A percentile compares a stretch with the other conserved stretches of the same genome.
Evolutionary conservation across 2,329 filamentous ascomycete species (phyloP).

Genomic region (Pseudopithomyces chartarum): DNA sequence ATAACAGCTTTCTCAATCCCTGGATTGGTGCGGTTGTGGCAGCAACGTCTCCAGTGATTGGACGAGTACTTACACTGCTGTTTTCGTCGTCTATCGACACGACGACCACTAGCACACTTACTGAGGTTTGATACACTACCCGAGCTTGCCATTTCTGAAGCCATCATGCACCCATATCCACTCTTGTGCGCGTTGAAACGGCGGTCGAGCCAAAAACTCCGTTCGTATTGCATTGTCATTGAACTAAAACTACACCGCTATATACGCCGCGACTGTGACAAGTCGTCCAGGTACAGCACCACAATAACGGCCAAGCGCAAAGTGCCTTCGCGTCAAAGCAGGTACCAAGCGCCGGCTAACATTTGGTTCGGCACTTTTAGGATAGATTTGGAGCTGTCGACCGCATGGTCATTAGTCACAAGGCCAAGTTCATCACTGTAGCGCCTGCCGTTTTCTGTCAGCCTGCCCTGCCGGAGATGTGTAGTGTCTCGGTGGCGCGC

Average conservation of each 20-base stretch:
- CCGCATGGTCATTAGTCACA: constrained; percentile 22
- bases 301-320: constrained; percentile 5
- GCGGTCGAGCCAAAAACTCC: background rate
- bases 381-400: constrained; percentile 6
- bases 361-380: constrained; percentile 35
- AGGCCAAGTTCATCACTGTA: constrained; percentile 21
- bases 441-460: constrained; percentile 48
- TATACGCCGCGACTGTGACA: constrained; percentile 5
- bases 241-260: constrained; percentile 9
- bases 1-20: background rate
- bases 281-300: background rate
- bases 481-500: constrained; percentile 22
- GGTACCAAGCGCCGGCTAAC: constrained; percentile 22
- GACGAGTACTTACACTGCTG: too few relatives aligned
- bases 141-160: background rate
- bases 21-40: background rate
- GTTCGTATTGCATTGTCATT: background rate
- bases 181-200: background rate
- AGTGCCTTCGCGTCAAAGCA: constrained; percentile 16
- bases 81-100: too few relatives aligned
- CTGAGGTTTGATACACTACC: background rate
- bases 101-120: too few relatives aligned
- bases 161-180: background rate
- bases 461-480: constrained; percentile 21
- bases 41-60: too few relatives aligned